Evolutionary conservation across 2,329 filamentous ascomycete species (phyloP).

Genomic region (Fusarium ambrosium): DNA sequence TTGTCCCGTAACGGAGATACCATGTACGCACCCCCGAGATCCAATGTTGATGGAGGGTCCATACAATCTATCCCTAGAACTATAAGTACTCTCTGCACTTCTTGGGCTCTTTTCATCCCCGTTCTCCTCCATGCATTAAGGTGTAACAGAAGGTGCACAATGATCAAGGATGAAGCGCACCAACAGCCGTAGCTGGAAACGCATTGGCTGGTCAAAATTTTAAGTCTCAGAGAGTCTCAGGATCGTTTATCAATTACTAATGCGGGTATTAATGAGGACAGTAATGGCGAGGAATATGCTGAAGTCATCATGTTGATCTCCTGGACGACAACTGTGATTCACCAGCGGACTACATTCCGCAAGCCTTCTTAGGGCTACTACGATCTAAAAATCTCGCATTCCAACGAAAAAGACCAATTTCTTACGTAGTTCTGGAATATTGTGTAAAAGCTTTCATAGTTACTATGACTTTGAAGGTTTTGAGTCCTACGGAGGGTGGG

Average conservation of each 20-base stretch:
- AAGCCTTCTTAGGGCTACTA: too few species aligned
- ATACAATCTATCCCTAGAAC: not conserved
- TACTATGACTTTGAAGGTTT: too few species aligned
- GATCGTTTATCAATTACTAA: not conserved
- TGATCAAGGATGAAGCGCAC: not conserved
- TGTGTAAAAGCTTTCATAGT: too few species aligned
- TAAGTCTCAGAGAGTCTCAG: not conserved
- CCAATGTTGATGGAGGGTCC: not conserved
- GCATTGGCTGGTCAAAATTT: not conserved
- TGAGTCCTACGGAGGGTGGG: too few species aligned
- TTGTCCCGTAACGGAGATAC: not conserved
- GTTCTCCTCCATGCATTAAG: not conserved
- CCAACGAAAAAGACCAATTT: too few species aligned
- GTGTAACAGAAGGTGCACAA: not conserved
- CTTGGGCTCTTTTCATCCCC: not conserved
- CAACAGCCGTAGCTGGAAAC: not conserved
- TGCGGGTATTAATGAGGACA: not conserved
- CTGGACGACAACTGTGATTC: not conserved
- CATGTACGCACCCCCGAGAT: not conserved
- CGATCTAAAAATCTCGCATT: too few species aligned
- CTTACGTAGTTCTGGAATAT: too few species aligned
- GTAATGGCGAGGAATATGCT: not conserved
- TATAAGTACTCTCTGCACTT: not conserved
- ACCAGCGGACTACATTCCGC: too few species aligned
- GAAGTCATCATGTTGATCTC: not conserved